These are phyloP conservation scores for Phragmites australis DNA, from an alignment of 176 grass and related monocot genomes.

Conservation along the genomic window DNA sequence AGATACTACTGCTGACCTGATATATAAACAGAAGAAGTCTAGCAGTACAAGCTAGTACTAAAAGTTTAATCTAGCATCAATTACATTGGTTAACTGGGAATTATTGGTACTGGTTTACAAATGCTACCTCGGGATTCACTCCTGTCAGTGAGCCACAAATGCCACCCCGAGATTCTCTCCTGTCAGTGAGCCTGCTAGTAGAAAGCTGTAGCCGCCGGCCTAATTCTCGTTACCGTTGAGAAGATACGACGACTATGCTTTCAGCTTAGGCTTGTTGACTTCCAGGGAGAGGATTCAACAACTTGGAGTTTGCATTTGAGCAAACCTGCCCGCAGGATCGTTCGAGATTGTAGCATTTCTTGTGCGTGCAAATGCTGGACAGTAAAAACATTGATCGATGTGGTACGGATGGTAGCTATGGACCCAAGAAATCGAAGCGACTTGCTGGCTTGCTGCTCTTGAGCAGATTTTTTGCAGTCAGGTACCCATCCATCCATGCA, in stretches of 20 bases:
- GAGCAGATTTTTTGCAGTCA: too few species aligned
- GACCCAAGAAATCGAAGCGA: too few species aligned
- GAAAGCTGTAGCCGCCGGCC: too few species aligned
- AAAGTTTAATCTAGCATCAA: neutral
- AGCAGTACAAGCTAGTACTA: too few species aligned
- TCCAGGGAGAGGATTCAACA: slow-evolving; percentile 20
- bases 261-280: neutral
- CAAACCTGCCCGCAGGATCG: too few species aligned
- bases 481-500: neutral
- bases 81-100: neutral
- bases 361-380: too few species aligned
- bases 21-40: neutral
- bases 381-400: too few species aligned
- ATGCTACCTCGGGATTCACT: slow-evolving; percentile 24
- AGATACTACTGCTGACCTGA: neutral
- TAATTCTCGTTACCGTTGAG: too few species aligned
- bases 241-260: too few species aligned
- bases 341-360: too few species aligned
- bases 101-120: neutral
- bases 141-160: neutral
- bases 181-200: neutral
- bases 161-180: slow-evolving; percentile 19
- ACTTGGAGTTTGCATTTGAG: neutral
- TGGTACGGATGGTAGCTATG: too few species aligned
- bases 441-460: neutral